Base-by-base conservation (phyloP, 305 asterid species). In the Fraxinus baroniana region DNA sequence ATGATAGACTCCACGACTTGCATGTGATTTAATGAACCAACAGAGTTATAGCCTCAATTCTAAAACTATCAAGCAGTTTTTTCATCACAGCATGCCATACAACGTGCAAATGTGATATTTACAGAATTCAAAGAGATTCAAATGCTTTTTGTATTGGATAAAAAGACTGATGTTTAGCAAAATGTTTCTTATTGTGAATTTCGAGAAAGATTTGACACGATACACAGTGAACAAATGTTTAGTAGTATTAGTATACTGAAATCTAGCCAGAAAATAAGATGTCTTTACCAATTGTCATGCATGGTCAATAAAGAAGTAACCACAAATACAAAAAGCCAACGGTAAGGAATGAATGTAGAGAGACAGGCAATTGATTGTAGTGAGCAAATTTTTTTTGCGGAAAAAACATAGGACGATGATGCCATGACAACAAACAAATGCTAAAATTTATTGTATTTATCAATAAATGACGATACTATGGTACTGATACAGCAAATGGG, bases 51-150 rank as follows among this genome's bases (percentile, higher is more conserved):
- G 32, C 28, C n/a, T 39, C 52, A 30, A 52, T 39, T 15, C 70
- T 55, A 37, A 22, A 85, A 60, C 15, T 72, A 60, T 57, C 46
- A 36, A 80, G 70, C 39, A 70, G 28, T 26, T 41, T 60, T 66
- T 55, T 28, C 84, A 75, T 60, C 18, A 55, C 36, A 80, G 60
- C 78, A 82, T 80, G 64, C 60, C 66, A 39, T 76, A 74, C n/a
- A 49, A 24, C 5, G 4, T 8, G 18, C 74, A 57, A 52, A 76
- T 57, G 55, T 71, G 60, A 44, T 62, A 78, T 7, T 78, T 28
- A 76, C 70, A 39, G 17, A 37, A 22, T 66, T 10, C 20, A 20
- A 39, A 24, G 12, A 79, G 57, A 79, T 17, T 32, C 55, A 60
- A 74, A 74, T n/a, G 28, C n/a, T n/a, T 33, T 74, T 37, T n/a